These are phyloP conservation scores for Phytopythium montanum DNA, from an alignment of 352 stramenopile species.

Conservation along the genomic window DNA sequence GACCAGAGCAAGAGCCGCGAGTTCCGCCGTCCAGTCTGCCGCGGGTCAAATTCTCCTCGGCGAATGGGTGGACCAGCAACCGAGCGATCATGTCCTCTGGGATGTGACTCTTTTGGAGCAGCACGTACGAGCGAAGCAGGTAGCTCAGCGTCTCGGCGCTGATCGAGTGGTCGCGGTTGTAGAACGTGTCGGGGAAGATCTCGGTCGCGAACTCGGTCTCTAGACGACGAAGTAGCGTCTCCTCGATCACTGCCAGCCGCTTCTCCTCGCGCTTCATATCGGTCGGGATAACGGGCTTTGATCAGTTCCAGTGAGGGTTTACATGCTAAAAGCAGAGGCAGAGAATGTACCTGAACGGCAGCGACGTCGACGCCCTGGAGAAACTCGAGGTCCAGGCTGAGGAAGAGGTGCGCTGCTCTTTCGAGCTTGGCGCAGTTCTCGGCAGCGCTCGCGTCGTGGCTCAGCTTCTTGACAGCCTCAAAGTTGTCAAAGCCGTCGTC, in stretches of 20 bases:
- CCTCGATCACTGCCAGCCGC: slow-evolving; percentile 60
- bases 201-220: slow-evolving; percentile 86
- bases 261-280: slow-evolving; percentile 57
- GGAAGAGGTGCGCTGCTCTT: slow-evolving; percentile 63
- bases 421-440: slow-evolving; percentile 75
- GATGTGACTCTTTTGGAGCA: slow-evolving; percentile 70
- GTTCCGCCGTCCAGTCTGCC: slow-evolving; percentile 68
- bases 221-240: slow-evolving; percentile 62
- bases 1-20: slow-evolving; percentile 73
- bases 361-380: slow-evolving; percentile 60
- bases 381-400: slow-evolving; percentile 79
- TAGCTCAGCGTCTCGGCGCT: slow-evolving; percentile 60
- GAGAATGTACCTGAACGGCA: slow-evolving; percentile 52
- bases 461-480: slow-evolving; percentile 37
- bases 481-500: slow-evolving; percentile 79
- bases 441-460: slow-evolving; percentile 27
- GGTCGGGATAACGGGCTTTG: not conserved
- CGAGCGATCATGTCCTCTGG: slow-evolving; percentile 81
- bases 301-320: not conserved
- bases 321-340: not conserved
- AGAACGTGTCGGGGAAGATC: slow-evolving; percentile 86
- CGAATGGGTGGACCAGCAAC: slow-evolving; percentile 72
- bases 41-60: slow-evolving; percentile 73
- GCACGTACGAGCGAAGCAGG: slow-evolving; percentile 68
- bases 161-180: slow-evolving; percentile 75